These are phyloP conservation scores for Tulasnella sp. DNA, from an alignment of 768 basidiomycete species.

Conservation along the genomic window DNA sequence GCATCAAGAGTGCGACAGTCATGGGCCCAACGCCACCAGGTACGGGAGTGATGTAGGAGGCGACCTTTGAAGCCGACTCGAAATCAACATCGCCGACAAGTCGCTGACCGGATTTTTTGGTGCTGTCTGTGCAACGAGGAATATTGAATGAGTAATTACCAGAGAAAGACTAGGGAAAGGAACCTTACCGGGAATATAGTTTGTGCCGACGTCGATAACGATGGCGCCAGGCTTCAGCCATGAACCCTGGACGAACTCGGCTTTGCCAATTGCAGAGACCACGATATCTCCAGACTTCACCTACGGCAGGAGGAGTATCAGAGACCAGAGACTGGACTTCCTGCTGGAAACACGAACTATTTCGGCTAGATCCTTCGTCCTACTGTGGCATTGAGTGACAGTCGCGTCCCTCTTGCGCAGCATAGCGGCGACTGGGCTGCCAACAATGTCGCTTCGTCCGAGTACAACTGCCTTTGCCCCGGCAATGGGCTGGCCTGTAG, in stretches of 20 bases:
- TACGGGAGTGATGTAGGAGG: slow-evolving; percentile 91
- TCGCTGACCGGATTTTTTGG: slow-evolving; percentile 90
- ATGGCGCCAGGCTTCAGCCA: slow-evolving; percentile 95
- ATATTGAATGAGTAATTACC: background rate
- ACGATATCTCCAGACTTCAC: slow-evolving; percentile 81
- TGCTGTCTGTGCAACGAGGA: slow-evolving; percentile 43
- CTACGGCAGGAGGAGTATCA: slow-evolving; percentile 31
- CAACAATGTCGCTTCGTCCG: slow-evolving; percentile 95
- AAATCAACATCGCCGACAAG: slow-evolving; percentile 95
- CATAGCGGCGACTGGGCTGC: slow-evolving; percentile 87
- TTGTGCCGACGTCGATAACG: slow-evolving; percentile 97
- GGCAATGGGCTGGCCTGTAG: slow-evolving; percentile 62
- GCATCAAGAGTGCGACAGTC: slow-evolving; percentile 98
- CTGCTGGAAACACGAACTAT: slow-evolving; percentile 41
- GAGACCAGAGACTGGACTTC: slow-evolving; percentile 10
- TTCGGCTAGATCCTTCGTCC: slow-evolving; percentile 66
- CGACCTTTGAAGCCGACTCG: slow-evolving; percentile 57
- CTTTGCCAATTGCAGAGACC: slow-evolving; percentile 91
- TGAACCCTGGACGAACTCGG: slow-evolving; percentile 80
- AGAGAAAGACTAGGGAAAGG: background rate
- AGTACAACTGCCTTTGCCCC: slow-evolving; percentile 85
- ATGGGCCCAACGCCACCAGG: slow-evolving; percentile 99
- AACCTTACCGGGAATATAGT: slow-evolving; percentile 72
- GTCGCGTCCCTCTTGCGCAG: slow-evolving; percentile 85
- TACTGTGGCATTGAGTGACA: slow-evolving; percentile 94